A percentile compares a stretch with the other conserved stretches of the same genome.
Evolutionary conservation across 148 eudicot genomes (phyloP).

Genomic region (Heliamphora exappendiculata): DNA sequence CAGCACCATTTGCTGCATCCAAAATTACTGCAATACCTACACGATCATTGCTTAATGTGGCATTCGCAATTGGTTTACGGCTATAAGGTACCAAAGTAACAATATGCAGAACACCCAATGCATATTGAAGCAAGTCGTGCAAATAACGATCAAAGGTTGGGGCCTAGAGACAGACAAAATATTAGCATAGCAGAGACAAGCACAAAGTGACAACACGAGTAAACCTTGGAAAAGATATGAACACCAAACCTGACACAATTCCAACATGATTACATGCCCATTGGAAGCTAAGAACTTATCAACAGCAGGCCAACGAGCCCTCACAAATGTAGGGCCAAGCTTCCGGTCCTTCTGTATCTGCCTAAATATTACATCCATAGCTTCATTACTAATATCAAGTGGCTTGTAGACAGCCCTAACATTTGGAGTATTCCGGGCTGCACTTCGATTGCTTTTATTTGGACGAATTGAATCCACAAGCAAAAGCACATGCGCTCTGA

Average conservation of each 20-base stretch:
- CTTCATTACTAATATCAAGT: conserved; percentile 89
- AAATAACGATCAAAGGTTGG: conserved; percentile 91
- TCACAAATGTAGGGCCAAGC: conserved; percentile 87
- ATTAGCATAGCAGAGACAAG: conserved; percentile 7
- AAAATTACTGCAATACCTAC: conserved; percentile 93
- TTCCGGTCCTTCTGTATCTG: conserved; percentile 91
- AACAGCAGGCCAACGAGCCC: conserved; percentile 86
- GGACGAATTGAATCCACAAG: conserved; percentile 89
- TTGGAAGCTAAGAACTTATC: conserved; percentile 70
- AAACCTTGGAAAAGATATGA: not conserved
- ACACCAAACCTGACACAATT: conserved; percentile 76
- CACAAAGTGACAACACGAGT: not conserved
- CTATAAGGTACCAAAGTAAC: conserved; percentile 86
- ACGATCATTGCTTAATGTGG: conserved; percentile 80
- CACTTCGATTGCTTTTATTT: conserved; percentile 59
- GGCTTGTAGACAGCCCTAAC: conserved; percentile 79
- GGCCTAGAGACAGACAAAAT: conserved; percentile 39
- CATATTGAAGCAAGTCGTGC: conserved; percentile 97
- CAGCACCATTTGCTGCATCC: conserved; percentile 89
- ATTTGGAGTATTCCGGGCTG: conserved; percentile 58
- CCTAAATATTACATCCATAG: conserved; percentile 75
- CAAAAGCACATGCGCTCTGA: conserved; percentile 79
- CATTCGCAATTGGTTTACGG: conserved; percentile 75
- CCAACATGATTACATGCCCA: conserved; percentile 95
- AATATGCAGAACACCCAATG: conserved; percentile 83